Conservation (phyloP, 1,284 basidiomycete genomes). For the Trametes hirsuta region DNA sequence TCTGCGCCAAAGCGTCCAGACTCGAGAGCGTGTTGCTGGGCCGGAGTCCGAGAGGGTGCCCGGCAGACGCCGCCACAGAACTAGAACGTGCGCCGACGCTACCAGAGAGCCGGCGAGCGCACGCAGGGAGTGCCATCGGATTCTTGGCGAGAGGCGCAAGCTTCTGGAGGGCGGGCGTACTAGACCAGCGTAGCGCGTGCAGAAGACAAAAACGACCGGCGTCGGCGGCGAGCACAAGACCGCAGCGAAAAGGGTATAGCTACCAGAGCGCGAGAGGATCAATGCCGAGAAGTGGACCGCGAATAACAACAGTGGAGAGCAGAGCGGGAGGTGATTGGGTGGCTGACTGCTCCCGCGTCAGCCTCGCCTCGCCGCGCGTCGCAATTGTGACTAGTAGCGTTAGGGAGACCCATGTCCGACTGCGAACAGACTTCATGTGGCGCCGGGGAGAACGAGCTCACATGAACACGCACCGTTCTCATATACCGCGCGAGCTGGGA, state of each 20-base stretch:
- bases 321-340: neutral
- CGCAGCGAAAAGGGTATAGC: neutral
- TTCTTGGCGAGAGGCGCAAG: neutral
- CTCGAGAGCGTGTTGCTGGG: slow-evolving; percentile 12
- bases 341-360: slow-evolving; percentile 8
- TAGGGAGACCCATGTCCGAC: slow-evolving; percentile 9
- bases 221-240: neutral
- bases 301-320: neutral
- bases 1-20: slow-evolving; percentile 1
- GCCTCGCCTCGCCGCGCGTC: neutral
- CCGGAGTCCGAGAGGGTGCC: slow-evolving; percentile 8
- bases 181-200: neutral
- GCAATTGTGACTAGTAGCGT: slow-evolving; percentile 12
- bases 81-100: slow-evolving; percentile 7
- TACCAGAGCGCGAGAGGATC: slow-evolving; percentile 1
- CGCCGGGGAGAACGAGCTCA: slow-evolving; percentile 5
- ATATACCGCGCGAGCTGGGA: neutral
- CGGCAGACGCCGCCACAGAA: slow-evolving; percentile 12
- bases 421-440: slow-evolving; percentile 1
- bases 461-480: slow-evolving; percentile 4
- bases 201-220: neutral
- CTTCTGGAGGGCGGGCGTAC: slow-evolving; percentile 7
- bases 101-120: slow-evolving; percentile 20
- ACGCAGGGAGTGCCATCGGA: slow-evolving; percentile 9
- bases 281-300: neutral